Percentiles rank a stretch among this genome's conserved stretches.
Conservation (phyloP, 2,329 filamentous ascomycete genomes). For the Penicillium sp. region DNA sequence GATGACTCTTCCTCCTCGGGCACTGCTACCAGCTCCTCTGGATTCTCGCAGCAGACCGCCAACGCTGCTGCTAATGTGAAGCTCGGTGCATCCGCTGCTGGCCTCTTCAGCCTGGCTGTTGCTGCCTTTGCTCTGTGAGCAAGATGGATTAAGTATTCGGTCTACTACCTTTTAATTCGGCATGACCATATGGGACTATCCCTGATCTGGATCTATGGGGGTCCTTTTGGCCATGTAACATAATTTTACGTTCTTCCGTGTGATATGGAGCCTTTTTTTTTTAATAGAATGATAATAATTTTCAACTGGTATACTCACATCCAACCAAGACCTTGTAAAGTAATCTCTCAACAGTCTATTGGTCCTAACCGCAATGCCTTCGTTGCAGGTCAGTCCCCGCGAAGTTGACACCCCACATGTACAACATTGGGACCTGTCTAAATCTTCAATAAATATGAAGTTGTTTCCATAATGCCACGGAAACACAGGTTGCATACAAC, state of each 20-base stretch:
- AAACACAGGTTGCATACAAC: too few relatives aligned
- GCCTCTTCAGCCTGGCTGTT: slow-evolving; percentile 35
- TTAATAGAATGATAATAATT: not conserved
- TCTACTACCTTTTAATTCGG: not conserved
- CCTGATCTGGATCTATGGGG: not conserved
- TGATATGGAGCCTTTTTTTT: slow-evolving; percentile 10
- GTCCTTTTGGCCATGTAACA: not conserved
- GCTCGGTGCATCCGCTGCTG: slow-evolving; percentile 34
- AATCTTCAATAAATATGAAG: not conserved
- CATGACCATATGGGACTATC: not conserved
- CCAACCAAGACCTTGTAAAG: not conserved
- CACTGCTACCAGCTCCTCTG: slow-evolving; percentile 14
- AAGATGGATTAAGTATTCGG: not conserved
- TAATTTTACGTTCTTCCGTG: slow-evolving; percentile 9
- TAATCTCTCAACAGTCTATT: not conserved
- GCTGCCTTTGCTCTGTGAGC: slow-evolving; percentile 40
- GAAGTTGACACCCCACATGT: not conserved
- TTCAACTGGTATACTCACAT: not conserved
- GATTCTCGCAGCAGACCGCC: slow-evolving; percentile 15
- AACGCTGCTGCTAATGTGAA: slow-evolving; percentile 34
- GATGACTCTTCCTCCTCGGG: slow-evolving; percentile 17
- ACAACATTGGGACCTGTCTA: not conserved
- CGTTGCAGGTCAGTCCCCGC: not conserved
- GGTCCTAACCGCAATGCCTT: too few relatives aligned
- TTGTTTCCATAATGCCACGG: not conserved